Evolutionary conservation across 257 asterid genomes (phyloP).

Genomic region (Cinchona pubescens): DNA sequence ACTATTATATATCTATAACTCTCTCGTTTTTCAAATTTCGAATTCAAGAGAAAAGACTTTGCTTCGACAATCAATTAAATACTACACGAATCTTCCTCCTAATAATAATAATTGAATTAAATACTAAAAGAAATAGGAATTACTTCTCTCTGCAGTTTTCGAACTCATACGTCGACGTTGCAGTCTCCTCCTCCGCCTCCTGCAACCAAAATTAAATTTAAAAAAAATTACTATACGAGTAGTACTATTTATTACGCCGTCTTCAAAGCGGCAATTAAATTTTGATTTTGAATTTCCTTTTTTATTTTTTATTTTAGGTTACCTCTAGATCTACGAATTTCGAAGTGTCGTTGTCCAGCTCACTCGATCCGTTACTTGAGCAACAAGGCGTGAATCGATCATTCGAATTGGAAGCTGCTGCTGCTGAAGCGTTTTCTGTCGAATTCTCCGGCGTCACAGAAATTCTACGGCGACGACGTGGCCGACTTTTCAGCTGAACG

Average conservation of each 20-base stretch:
- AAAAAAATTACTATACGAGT: too few species aligned
- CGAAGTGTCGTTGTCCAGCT: slow-evolving; percentile 27
- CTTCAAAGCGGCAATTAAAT: not conserved
- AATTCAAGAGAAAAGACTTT: slow-evolving; percentile 34
- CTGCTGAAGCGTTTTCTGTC: slow-evolving; percentile 12
- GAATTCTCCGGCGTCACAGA: slow-evolving; percentile 22
- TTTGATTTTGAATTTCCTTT: not conserved
- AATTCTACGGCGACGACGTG: slow-evolving; percentile 1
- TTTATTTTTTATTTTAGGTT: too few species aligned
- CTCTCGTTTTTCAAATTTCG: slow-evolving; percentile 32
- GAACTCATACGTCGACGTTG: slow-evolving; percentile 33
- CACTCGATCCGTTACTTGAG: slow-evolving; percentile 44
- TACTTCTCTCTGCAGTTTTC: slow-evolving; percentile 40
- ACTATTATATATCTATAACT: too few species aligned
- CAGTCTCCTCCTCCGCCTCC: slow-evolving; percentile 31
- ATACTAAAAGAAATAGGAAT: not conserved
- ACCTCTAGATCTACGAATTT: slow-evolving; percentile 61
- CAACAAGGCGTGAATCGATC: slow-evolving; percentile 37
- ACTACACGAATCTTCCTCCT: not conserved
- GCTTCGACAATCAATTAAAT: slow-evolving; percentile 19
- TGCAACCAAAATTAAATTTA: slow-evolving; percentile 21
- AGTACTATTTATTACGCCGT: not conserved
- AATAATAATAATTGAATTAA: slow-evolving; percentile 13
- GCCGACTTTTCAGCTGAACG: slow-evolving; percentile 38
- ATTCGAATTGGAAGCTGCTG: slow-evolving; percentile 23